These are phyloP conservation scores for Neofusicoccum umdonicola DNA, from an alignment of 2,329 filamentous ascomycete species.

Conservation along the genomic window DNA sequence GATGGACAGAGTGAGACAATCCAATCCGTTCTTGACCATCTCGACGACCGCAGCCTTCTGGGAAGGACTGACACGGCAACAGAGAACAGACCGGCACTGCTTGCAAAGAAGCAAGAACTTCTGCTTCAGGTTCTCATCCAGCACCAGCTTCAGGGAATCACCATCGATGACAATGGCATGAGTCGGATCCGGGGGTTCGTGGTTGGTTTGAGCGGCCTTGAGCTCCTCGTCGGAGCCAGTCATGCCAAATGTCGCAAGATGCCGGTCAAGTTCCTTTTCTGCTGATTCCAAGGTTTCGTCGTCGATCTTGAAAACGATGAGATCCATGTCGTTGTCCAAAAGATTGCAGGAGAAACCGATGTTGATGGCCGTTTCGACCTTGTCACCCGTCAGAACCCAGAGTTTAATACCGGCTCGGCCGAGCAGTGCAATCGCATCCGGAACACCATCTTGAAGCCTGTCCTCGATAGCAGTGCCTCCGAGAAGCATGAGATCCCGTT, in stretches of 20 bases:
- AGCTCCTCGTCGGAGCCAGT: constrained; percentile 86
- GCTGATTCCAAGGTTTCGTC: constrained; percentile 67
- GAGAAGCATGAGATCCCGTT: constrained; percentile 81
- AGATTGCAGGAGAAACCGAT: constrained; percentile 99
- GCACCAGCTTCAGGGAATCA: constrained; percentile 83
- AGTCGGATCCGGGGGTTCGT: constrained; percentile 80
- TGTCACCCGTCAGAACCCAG: constrained; percentile 97
- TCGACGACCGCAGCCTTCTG: constrained; percentile 97
- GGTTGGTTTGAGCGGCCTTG: constrained; percentile 71
- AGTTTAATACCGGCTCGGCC: constrained; percentile 95
- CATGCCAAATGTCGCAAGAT: constrained; percentile 71
- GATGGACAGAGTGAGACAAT: constrained; percentile 93
- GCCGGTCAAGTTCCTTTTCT: constrained; percentile 69
- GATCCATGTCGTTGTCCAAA: constrained; percentile 95
- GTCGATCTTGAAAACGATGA: constrained; percentile 83
- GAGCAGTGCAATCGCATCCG: constrained; percentile 88
- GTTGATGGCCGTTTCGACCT: constrained; percentile 99
- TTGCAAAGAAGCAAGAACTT: constrained; percentile 96
- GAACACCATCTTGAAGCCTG: constrained; percentile 92
- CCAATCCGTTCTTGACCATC: constrained; percentile 91
- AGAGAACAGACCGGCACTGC: constrained; percentile 92
- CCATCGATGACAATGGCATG: constrained; percentile 95
- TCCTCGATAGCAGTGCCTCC: constrained; percentile 98
- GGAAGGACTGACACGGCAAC: constrained; percentile 93
- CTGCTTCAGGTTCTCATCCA: constrained; percentile 78